Base-by-base conservation (phyloP, 2,329 filamentous ascomycete species). In the Purpureocillium lavendulum region DNA sequence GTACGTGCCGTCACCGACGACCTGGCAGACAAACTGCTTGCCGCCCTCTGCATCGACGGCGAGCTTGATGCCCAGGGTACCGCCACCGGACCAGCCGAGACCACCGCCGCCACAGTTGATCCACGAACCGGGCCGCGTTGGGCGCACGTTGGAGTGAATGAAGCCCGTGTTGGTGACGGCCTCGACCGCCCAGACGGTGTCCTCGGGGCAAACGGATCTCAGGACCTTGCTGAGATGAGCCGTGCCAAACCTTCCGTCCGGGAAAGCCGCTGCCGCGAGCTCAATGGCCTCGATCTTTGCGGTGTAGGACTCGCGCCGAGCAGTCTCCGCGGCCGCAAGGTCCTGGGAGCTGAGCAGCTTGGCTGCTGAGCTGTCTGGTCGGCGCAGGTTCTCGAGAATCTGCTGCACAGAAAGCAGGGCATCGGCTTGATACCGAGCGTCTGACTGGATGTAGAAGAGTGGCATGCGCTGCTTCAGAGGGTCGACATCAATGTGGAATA, bases 71-170 rank as follows among this genome's bases (percentile, higher is more conserved):
- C 84, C 84, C 1, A 88, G 59, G 1, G 81, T 78, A 35, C 65
- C 83, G 12, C 84, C 83, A 15, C 82, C 83, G 12, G 75, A 82
- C 84, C 84, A 88, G 2, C 84, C 84, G 0, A 87, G 73, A 2
- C 84, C 84, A 10, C 82, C 82, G 3, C 80, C 83, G 3, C 84
- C 83, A 55, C 82, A 87, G 53, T 87, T 87, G 51, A 88, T 75
- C 80, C 80, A 87, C 1, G 73, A 76, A 0, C 82, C 82, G 0
- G 84, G 82, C 0, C 77, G 54, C 0, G 70, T 76, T 2, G 76
- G 70, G 48, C 78, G 75, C 12, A 89, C 64, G 47, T 87, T 81
- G 48, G 88, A 82, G 12, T 73, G 69, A 2, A 87, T 75, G 17
- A 75, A 70, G 1, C 57, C 58, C 0, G 79, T 76, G 38, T 82